phyloP scores from a whole-genome alignment of 169 alveolate genomes.

The Plasmodium reichenowi region DNA sequence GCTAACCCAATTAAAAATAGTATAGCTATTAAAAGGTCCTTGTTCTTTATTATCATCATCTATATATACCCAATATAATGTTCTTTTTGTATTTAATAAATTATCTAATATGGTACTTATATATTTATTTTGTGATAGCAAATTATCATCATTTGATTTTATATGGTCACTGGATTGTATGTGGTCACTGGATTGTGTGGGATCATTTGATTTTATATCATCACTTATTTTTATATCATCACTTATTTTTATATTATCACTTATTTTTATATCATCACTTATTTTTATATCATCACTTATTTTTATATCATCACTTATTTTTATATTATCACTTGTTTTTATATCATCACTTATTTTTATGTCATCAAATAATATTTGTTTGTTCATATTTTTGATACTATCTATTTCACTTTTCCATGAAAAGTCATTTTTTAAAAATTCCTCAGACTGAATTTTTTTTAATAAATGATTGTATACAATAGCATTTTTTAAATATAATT shows the following conservation, averaged over 20 bases:
- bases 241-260: no score
- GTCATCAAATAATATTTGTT: no score
- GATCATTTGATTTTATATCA: not conserved
- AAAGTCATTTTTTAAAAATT: conserved; percentile 28
- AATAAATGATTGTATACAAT: conserved; percentile 42
- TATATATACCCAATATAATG: conserved; percentile 80
- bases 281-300: no score
- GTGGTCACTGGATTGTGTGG: not conserved
- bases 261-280: no score
- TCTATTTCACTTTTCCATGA: not conserved
- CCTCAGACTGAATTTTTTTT: conserved; percentile 34
- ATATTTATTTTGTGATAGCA: conserved; percentile 16
- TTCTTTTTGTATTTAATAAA: conserved; percentile 25
- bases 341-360: no score
- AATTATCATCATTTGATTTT: not conserved
- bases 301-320: no score
- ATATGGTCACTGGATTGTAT: not conserved
- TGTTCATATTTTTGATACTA: not conserved
- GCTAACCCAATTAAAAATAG: conserved; percentile 80
- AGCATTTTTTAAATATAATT: conserved; percentile 65
- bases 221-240: no score
- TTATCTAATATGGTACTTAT: conserved; percentile 40
- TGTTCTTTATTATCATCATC: conserved; percentile 78
- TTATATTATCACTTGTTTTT: no score
- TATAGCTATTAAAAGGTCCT: conserved; percentile 81